Percentiles rank a stretch among this genome's conserved stretches.
phyloP scores from a whole-genome alignment of 345 rosid species.

The Stellera chamaejasme region DNA sequence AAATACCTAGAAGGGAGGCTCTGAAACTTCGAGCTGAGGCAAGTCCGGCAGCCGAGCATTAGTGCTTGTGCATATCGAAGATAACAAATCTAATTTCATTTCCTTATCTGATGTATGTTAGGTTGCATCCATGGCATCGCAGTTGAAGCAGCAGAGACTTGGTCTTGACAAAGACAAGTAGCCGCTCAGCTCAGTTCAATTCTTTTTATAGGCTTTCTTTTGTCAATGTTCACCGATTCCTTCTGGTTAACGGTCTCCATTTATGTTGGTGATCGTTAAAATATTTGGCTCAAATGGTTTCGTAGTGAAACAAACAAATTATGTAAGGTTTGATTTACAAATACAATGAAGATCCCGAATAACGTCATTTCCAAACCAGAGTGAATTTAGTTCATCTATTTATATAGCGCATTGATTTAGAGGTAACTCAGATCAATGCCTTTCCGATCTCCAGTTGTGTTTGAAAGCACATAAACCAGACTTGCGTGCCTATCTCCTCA shows the following conservation, averaged over 20 bases:
- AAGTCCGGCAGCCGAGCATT: conserved; percentile 9
- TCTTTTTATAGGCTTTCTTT: neutral
- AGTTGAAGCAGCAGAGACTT: conserved; percentile 48
- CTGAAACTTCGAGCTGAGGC: conserved; percentile 94
- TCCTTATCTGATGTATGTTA: conserved; percentile 15
- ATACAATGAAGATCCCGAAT: too few relatives aligned
- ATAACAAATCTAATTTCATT: neutral
- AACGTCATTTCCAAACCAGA: too few relatives aligned
- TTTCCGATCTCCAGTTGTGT: too few relatives aligned
- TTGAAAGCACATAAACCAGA: neutral
- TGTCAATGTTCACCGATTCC: too few relatives aligned
- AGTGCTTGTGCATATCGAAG: neutral
- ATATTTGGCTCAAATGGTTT: too few relatives aligned
- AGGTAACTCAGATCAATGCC: too few relatives aligned
- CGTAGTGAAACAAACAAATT: too few relatives aligned
- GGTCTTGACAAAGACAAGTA: conserved; percentile 38
- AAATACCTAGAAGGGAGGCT: conserved; percentile 85
- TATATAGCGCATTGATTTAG: too few relatives aligned
- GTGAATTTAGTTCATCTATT: too few relatives aligned
- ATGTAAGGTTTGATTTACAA: too few relatives aligned
- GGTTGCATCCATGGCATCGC: conserved; percentile 84
- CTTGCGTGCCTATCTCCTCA: conserved; percentile 46
- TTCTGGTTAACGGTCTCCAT: too few relatives aligned
- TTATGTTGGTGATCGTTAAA: too few relatives aligned
- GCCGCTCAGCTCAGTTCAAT: neutral